phyloP scores from a whole-genome alignment of 2,329 filamentous ascomycete genomes.

The Talaromyces amestolkiae region DNA sequence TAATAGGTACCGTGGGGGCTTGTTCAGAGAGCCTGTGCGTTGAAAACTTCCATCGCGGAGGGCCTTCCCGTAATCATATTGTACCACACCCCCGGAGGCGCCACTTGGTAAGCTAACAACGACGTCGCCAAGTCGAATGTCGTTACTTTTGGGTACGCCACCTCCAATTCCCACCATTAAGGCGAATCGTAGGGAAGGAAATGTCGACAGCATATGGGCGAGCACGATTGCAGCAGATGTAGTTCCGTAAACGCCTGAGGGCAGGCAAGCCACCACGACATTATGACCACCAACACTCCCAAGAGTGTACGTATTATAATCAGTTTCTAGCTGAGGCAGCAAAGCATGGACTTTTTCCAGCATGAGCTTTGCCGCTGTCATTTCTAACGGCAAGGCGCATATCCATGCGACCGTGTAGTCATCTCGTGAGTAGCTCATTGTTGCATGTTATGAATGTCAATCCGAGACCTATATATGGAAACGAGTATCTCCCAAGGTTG shows the following conservation, averaged over 20 bases:
- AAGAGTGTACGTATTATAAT: conserved; percentile 22
- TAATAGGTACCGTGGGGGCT: conserved; percentile 14
- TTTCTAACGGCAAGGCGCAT: conserved; percentile 15
- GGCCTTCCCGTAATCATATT: conserved; percentile 11
- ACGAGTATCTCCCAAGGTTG: too few species aligned
- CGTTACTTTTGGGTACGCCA: conserved; percentile 20
- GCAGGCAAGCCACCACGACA: conserved; percentile 13
- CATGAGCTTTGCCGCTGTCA: conserved; percentile 19
- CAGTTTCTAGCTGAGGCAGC: neutral
- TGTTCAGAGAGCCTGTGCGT: conserved; percentile 15
- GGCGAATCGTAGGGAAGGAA: conserved; percentile 20
- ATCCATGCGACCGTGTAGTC: conserved; percentile 12
- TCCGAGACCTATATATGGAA: neutral
- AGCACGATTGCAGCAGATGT: conserved; percentile 21
- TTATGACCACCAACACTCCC: conserved; percentile 22
- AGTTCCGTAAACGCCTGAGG: conserved; percentile 20
- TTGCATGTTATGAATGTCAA: neutral
- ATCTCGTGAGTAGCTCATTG: neutral
- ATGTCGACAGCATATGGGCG: conserved; percentile 21
- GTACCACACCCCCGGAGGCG: neutral
- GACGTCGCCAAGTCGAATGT: conserved; percentile 18
- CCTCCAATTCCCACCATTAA: conserved; percentile 24
- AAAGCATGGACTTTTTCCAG: conserved; percentile 18
- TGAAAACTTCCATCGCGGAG: neutral
- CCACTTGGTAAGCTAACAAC: conserved; percentile 1